phyloP scores from a whole-genome alignment of 495 filamentous ascomycete genomes.

The Aspergillus carlsbadensis region DNA sequence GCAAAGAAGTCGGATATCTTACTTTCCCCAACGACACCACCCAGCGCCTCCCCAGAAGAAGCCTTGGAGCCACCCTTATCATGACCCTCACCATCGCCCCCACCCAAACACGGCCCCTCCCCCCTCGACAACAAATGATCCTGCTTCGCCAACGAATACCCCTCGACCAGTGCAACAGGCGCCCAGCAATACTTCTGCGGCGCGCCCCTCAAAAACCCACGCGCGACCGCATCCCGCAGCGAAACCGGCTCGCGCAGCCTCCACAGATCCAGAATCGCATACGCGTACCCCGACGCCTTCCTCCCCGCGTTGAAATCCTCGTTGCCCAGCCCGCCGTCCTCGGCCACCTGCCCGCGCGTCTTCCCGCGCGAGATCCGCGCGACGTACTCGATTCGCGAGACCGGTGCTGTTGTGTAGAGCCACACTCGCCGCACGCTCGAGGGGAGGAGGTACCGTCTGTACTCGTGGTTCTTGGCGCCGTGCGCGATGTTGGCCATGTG shows the following conservation, averaged over 20 bases:
- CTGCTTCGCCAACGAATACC: constrained; percentile 12
- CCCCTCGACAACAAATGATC: constrained; percentile 17
- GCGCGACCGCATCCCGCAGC: constrained; percentile 23
- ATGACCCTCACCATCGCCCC: too few relatives aligned
- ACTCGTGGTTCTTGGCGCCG: constrained; percentile 39
- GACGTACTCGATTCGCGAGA: constrained; percentile 22
- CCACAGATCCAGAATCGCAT: constrained; percentile 34
- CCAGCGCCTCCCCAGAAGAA: background rate
- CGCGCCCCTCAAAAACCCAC: constrained; percentile 24
- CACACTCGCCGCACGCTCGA: constrained; percentile 28
- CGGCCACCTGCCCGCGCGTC: constrained; percentile 31
- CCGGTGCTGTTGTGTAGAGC: constrained; percentile 34
- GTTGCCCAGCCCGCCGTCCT: constrained; percentile 37
- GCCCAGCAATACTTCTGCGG: constrained; percentile 34
- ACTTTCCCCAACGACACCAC: constrained; percentile 1
- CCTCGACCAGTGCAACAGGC: constrained; percentile 5
- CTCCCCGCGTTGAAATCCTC: constrained; percentile 39
- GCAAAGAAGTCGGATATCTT: constrained; percentile 5
- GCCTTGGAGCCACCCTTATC: too few relatives aligned
- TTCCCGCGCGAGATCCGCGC: constrained; percentile 20
- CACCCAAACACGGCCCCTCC: constrained; percentile 11
- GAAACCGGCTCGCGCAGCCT: constrained; percentile 27
- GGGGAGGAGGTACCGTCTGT: constrained; percentile 36
- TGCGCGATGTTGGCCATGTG: constrained; percentile 34
- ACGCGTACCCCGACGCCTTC: constrained; percentile 35